Percentiles rank a stretch among this genome's conserved stretches.
phyloP scores from a whole-genome alignment of 352 stramenopile species.

The Pythium chondricola region DNA sequence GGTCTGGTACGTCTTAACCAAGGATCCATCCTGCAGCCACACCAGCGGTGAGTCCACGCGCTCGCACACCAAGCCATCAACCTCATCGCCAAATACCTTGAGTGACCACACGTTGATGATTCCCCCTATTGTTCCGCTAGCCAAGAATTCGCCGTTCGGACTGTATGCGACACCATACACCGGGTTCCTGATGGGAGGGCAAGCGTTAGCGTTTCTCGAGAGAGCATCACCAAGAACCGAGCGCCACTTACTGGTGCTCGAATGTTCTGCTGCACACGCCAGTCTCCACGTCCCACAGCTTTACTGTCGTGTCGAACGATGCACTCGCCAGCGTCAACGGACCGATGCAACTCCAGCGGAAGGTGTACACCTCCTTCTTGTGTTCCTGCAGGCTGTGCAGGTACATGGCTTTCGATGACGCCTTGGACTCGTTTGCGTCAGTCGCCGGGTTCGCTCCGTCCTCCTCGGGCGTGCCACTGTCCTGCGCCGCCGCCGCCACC shows the following conservation, averaged over 20 bases:
- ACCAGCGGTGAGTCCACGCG: not conserved
- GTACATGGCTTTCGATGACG: constrained; percentile 27
- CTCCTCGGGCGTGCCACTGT: constrained; percentile 14
- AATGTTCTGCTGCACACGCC: constrained; percentile 90
- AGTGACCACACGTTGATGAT: constrained; percentile 98
- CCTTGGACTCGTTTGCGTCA: constrained; percentile 9
- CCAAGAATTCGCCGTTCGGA: constrained; percentile 90
- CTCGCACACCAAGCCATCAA: constrained; percentile 1
- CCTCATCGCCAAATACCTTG: constrained; percentile 40
- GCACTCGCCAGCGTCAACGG: constrained; percentile 89
- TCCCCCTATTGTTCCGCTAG: constrained; percentile 95
- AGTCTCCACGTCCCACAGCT: constrained; percentile 91
- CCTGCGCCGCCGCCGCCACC: constrained; percentile 1
- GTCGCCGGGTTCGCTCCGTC: constrained; percentile 12
- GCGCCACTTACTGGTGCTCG: constrained; percentile 84
- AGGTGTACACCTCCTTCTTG: constrained; percentile 92
- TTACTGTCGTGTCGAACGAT: constrained; percentile 95
- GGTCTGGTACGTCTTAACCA: constrained; percentile 86
- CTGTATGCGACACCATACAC: constrained; percentile 88
- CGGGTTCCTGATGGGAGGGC: constrained; percentile 41
- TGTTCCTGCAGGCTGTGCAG: constrained; percentile 88
- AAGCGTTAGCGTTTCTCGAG: too few relatives aligned
- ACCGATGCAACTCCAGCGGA: constrained; percentile 87
- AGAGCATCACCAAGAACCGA: too few relatives aligned
- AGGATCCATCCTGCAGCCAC: constrained; percentile 45